Evolutionary conservation across 169 alveolate genomes (phyloP).

Genomic region (Cystoisospora suis): DNA sequence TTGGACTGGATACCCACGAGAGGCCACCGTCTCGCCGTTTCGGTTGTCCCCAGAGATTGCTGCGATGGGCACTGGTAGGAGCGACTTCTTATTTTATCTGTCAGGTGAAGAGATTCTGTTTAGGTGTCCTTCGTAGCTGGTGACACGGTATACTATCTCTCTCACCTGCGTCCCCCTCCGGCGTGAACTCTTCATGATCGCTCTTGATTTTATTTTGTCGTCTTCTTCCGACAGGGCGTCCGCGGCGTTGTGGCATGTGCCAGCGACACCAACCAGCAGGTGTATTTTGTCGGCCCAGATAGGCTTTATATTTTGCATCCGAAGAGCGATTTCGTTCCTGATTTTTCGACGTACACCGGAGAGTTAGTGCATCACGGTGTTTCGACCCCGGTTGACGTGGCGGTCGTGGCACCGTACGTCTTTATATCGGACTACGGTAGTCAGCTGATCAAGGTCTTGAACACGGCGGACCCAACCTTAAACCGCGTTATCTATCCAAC

Average conservation of each 20-base stretch:
- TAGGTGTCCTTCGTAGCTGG: no score
- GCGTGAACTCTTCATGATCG: no score
- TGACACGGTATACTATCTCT: no score
- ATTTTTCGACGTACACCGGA: neutral
- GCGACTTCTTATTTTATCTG: no score
- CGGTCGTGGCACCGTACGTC: slow-evolving; percentile 33
- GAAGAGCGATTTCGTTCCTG: neutral
- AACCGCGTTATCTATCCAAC: slow-evolving; percentile 36
- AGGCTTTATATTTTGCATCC: slow-evolving; percentile 33
- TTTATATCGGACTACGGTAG: slow-evolving; percentile 53
- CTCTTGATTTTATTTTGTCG: no score
- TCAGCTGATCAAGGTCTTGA: slow-evolving; percentile 41
- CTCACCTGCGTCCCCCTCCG: no score
- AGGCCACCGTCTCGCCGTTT: no score
- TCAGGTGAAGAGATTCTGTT: no score
- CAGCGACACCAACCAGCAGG: slow-evolving; percentile 27
- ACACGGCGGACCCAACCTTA: slow-evolving; percentile 13
- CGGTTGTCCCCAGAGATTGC: no score
- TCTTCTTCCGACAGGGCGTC: slow-evolving; percentile 19
- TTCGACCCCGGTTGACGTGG: slow-evolving; percentile 49
- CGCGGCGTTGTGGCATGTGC: slow-evolving; percentile 55
- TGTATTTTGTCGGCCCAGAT: slow-evolving; percentile 50
- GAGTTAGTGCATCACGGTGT: slow-evolving; percentile 29
- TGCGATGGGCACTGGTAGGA: no score
- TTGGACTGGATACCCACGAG: no score